phyloP scores from a whole-genome alignment of 345 rosid species.

The Angophora floribunda region DNA sequence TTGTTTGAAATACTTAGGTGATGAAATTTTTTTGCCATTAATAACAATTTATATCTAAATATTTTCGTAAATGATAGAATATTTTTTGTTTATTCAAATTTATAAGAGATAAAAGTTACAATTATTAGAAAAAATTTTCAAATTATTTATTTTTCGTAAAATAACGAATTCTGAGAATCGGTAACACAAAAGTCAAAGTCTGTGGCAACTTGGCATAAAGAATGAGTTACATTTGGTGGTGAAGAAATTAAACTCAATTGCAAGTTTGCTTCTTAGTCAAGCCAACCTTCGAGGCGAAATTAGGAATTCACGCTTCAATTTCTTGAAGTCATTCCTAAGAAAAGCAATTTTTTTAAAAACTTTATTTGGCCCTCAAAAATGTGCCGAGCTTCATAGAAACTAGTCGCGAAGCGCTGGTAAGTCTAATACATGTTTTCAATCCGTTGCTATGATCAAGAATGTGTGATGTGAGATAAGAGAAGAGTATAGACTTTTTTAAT shows the following conservation, averaged over 20 bases:
- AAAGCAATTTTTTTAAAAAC: no score
- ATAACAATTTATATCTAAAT: no score
- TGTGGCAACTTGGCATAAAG: not conserved
- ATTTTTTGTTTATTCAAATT: no score
- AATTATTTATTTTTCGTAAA: no score
- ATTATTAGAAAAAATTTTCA: no score
- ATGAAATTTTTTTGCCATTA: no score
- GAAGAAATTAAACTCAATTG: not conserved
- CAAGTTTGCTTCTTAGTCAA: not conserved
- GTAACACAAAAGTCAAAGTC: fast-evolving
- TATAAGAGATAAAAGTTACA: no score
- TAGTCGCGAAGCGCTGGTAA: not conserved
- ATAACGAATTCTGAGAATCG: not conserved
- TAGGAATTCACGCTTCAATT: not conserved
- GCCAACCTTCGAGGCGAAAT: not conserved
- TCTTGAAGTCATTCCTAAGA: not conserved
- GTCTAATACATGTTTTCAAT: not conserved
- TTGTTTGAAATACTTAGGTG: not conserved
- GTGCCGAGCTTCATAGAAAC: not conserved
- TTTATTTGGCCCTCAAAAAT: not conserved
- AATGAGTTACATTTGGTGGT: not conserved
- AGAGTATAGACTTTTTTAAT: not conserved
- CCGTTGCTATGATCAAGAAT: not conserved
- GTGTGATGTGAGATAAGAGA: not conserved
- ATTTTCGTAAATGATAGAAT: no score